Conservation (phyloP, 805 yeast species). For the Candida endomychidarum region DNA sequence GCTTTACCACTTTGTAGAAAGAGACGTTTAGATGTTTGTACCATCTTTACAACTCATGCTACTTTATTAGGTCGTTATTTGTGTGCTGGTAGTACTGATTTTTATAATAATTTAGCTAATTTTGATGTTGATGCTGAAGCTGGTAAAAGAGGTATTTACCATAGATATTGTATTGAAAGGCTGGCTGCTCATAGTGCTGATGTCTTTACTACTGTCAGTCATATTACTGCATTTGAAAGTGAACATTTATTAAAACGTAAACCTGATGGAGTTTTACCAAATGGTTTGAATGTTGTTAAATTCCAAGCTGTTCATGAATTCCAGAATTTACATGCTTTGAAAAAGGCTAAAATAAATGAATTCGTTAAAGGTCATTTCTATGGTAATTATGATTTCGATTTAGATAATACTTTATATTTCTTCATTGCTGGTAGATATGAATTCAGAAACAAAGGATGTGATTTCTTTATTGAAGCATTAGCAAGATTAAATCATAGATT, state of each 20-base stretch:
- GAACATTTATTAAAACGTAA: conserved; percentile 91
- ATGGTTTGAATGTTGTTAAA: conserved; percentile 92
- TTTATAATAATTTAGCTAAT: conserved; percentile 82
- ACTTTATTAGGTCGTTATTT: conserved; percentile 90
- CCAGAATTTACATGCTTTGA: conserved; percentile 90
- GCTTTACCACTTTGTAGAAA: conserved; percentile 90
- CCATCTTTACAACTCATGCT: conserved; percentile 97
- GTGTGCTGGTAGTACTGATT: conserved; percentile 96
- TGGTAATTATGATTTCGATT: conserved; percentile 92
- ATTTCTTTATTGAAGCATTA: conserved; percentile 86
- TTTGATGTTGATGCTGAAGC: conserved; percentile 98
- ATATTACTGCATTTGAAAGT: conserved; percentile 94
- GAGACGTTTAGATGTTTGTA: conserved; percentile 88
- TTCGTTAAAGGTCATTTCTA: conserved; percentile 96
- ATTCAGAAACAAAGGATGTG: conserved; percentile 95
- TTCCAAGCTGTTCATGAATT: conserved; percentile 98
- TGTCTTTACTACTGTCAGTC: conserved; percentile 96
- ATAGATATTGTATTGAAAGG: conserved; percentile 93
- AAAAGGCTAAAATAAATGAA: conserved; percentile 89
- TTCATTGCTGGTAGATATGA: conserved; percentile 98
- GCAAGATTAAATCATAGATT: conserved; percentile 89
- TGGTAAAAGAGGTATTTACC: conserved; percentile 96
- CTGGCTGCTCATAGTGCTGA: conserved; percentile 96
- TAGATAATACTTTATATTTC: conserved; percentile 90
- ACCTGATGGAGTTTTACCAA: conserved; percentile 97